Evolutionary conservation across 805 yeast species (phyloP).

Genomic region (Debaryomyces castellii): DNA sequence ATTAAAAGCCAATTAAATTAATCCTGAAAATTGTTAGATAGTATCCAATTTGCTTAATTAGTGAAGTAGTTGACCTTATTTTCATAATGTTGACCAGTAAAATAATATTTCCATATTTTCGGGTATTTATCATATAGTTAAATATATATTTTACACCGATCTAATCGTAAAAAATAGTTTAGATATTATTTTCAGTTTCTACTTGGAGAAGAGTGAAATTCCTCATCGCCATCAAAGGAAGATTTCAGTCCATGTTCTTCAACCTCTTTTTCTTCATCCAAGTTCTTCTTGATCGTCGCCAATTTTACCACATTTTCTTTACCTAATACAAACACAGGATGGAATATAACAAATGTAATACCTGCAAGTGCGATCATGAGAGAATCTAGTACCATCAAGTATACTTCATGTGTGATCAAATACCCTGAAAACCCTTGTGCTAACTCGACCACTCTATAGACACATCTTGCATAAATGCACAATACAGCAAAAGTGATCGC

Average conservation of each 20-base stretch:
- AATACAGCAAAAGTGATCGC: constrained; percentile 33
- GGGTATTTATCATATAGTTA: no score
- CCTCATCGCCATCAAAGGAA: neutral
- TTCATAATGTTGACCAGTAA: no score
- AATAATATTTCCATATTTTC: no score
- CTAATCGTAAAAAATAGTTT: no score
- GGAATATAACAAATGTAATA: constrained; percentile 36
- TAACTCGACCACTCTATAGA: constrained; percentile 42
- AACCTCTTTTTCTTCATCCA: constrained; percentile 15
- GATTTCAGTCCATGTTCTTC: constrained; percentile 1
- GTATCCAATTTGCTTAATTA: no score
- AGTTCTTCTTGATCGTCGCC: constrained; percentile 24
- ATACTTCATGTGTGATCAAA: constrained; percentile 35
- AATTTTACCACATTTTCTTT: constrained; percentile 22
- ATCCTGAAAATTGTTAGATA: no score
- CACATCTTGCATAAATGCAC: constrained; percentile 33
- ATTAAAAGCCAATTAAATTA: no score
- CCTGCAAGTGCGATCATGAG: constrained; percentile 37
- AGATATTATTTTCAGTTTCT: no score
- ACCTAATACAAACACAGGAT: constrained; percentile 38
- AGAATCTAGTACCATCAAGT: constrained; percentile 39
- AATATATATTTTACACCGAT: no score
- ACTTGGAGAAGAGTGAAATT: neutral
- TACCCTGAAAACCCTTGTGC: constrained; percentile 38
- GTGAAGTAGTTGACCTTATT: no score